A percentile compares a stretch with the other conserved stretches of the same genome.
Evolutionary conservation across 148 eudicot genomes (phyloP).

Genomic region (Cornus suecica): DNA sequence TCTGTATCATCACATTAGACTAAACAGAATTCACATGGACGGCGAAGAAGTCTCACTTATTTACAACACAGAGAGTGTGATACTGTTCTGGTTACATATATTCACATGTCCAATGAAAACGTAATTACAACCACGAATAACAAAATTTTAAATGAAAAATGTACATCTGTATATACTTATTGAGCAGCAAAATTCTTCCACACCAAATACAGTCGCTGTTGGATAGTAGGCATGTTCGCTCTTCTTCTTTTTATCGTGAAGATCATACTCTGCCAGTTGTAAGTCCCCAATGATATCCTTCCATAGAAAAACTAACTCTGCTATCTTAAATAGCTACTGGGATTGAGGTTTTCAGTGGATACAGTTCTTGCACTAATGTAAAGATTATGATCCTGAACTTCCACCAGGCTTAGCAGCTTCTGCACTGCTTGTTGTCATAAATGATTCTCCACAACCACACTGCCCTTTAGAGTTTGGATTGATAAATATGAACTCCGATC

Average conservation of each 20-base stretch:
- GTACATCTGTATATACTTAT: too few relatives aligned
- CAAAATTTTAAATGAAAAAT: neutral
- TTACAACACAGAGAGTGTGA: constrained; percentile 4
- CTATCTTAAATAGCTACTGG: neutral
- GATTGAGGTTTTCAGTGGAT: too few relatives aligned
- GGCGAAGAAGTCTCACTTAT: neutral
- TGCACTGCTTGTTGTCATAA: constrained; percentile 18
- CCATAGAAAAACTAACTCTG: neutral
- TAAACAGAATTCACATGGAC: neutral
- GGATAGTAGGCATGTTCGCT: too few relatives aligned
- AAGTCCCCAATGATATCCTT: neutral
- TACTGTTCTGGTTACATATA: neutral
- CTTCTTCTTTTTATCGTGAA: too few relatives aligned
- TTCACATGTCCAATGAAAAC: neutral
- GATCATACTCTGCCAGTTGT: neutral
- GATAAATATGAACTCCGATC: constrained; percentile 27
- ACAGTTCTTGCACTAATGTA: neutral
- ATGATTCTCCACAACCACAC: constrained; percentile 32
- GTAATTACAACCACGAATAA: neutral
- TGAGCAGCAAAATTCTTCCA: too few relatives aligned
- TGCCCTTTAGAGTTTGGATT: constrained; percentile 32
- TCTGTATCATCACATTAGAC: neutral
- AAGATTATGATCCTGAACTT: constrained; percentile 4
- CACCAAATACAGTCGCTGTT: too few relatives aligned
- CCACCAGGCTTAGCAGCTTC: constrained; percentile 13